Percentiles rank a stretch among this genome's conserved stretches.
Evolutionary conservation across 2,329 filamentous ascomycete genomes (phyloP).

Genomic region (Sclerotinia borealis): DNA sequence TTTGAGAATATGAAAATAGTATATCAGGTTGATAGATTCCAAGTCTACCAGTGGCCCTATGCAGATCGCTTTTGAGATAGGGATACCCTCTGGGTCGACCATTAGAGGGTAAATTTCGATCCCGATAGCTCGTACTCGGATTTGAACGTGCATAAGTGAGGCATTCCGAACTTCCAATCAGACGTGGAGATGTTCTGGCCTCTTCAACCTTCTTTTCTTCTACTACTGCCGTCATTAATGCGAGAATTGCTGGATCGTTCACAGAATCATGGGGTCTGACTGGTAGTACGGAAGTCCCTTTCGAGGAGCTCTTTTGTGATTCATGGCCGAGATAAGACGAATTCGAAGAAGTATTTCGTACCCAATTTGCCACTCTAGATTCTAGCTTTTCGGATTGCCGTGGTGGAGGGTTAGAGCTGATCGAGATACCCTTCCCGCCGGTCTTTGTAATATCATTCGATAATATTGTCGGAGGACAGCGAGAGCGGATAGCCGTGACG

Average conservation of each 20-base stretch:
- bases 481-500: not conserved
- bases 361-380: not conserved
- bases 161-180: not conserved
- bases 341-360: not conserved
- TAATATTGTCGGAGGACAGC: not conserved
- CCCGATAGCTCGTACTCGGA: not conserved
- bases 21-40: not conserved
- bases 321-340: not conserved
- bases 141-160: not conserved
- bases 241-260: not conserved
- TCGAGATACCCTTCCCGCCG: not conserved
- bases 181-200: not conserved
- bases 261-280: not conserved
- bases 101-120: not conserved
- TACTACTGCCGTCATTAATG: not conserved
- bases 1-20: not conserved
- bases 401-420: not conserved
- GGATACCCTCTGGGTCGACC: not conserved
- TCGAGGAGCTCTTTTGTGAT: not conserved
- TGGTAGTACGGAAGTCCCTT: not conserved
- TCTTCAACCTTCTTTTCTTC: not conserved
- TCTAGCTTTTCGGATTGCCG: not conserved
- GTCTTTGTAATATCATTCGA: not conserved
- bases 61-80: not conserved
- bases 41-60: not conserved